Base-by-base conservation (phyloP, 1,284 basidiomycete species). In the Heterobasidion occidentale region DNA sequence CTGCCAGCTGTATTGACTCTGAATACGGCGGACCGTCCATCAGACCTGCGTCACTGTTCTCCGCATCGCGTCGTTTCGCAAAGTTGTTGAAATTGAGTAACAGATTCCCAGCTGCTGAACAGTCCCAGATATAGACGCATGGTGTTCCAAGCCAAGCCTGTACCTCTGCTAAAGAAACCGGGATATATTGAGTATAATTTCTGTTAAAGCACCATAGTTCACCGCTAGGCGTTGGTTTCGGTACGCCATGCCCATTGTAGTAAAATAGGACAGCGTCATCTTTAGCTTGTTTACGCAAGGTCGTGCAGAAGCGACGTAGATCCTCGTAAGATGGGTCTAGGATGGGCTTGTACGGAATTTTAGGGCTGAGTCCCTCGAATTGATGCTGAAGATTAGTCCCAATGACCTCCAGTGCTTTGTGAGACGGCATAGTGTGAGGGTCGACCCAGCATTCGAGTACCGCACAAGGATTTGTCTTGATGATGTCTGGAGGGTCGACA, bases 141-240 rank as follows among this genome's bases (percentile, higher is more conserved):
- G 97, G 96, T 2, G 93, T 93, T 5, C 91, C 91, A 1, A 95
- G 73, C 93, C 94, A 97, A 46, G 80, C 83, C 69, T 97, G 94
- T 11, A 98, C 77, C 64, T 98, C 95, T 69, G 91, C 91, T 49
- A 98, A 76, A 7, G 93, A 95, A 20, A 99, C 91, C 0, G 96
- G 96, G 57, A 99, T 98, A 70, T 99, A 99, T 71, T 99, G 97
- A 0, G 97, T 98, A 71, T 99, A 99, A 61, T 86, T 92, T 67
- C 89, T 83, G 72, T 99, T 99, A 77, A 99, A 99, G 57, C 97
- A 96, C 96, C 96, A 99, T 55, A 99, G 83, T 71, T 99, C 97
- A 27, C 97, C 96, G 60, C 93, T 95, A 0, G 91, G 81, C 0
- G 97, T 99, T 2, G 96, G 97, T 66, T 94, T 96, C 1, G 97